Percentiles rank a stretch among this genome's conserved stretches.
Evolutionary conservation across 345 rosid species (phyloP).

Genomic region (Leavenworthia alabamica): DNA sequence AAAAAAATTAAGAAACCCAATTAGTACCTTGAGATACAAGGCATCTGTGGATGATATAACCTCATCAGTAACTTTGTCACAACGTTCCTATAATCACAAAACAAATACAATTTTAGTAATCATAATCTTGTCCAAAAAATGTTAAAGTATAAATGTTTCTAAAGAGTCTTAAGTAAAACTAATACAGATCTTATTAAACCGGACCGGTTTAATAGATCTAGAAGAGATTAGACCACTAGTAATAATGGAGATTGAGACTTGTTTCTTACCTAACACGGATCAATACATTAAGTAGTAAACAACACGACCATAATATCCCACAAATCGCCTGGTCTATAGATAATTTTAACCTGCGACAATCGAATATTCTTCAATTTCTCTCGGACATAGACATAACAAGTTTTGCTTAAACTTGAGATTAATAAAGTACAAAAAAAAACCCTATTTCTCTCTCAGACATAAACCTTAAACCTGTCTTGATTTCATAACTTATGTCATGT

Average conservation of each 20-base stretch:
- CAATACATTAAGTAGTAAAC: constrained; percentile 22
- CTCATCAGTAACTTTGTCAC: too few species aligned
- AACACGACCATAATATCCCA: constrained; percentile 26
- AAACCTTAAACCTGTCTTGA: constrained; percentile 7
- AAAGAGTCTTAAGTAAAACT: not conserved
- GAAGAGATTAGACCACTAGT: constrained; percentile 19
- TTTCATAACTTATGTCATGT: not conserved
- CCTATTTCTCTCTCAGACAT: not conserved
- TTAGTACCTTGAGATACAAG: constrained; percentile 52
- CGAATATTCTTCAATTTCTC: constrained; percentile 31
- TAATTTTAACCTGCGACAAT: constrained; percentile 27
- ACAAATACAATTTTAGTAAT: not conserved
- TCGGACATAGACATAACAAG: constrained; percentile 8
- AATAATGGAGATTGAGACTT: constrained; percentile 6
- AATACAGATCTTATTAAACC: too few species aligned
- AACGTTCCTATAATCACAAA: constrained; percentile 36
- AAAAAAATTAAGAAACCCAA: not conserved
- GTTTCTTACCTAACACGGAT: constrained; percentile 19
- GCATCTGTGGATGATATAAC: constrained; percentile 43
- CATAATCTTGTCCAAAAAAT: too few species aligned
- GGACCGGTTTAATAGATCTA: too few species aligned
- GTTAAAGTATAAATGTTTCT: too few species aligned
- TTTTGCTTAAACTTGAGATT: not conserved
- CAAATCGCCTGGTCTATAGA: constrained; percentile 27
- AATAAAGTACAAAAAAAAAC: not conserved